Evolutionary conservation across 768 basidiomycete genomes (phyloP).

Genomic region (Baorangia bicolor): DNA sequence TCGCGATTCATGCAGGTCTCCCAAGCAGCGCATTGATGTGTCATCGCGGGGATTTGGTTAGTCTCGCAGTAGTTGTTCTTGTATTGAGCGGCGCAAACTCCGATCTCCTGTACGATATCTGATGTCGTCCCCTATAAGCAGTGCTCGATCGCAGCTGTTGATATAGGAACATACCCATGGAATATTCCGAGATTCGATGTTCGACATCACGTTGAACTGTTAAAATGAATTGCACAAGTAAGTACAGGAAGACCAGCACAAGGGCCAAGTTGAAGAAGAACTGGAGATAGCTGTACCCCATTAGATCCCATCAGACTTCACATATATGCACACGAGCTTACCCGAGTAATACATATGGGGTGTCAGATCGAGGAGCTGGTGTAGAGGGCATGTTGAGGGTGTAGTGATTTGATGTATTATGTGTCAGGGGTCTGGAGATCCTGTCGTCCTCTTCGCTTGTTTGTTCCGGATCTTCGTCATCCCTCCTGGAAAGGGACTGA

Average conservation of each 20-base stretch:
- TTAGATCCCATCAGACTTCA: conserved; percentile 19
- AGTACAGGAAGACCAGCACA: conserved; percentile 78
- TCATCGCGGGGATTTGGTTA: conserved; percentile 84
- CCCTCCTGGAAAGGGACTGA: conserved; percentile 23
- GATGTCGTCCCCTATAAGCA: conserved; percentile 18
- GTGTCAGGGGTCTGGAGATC: conserved; percentile 40
- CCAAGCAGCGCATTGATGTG: conserved; percentile 84
- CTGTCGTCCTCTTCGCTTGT: conserved; percentile 49
- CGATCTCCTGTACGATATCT: conserved; percentile 94
- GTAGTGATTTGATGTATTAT: conserved; percentile 74
- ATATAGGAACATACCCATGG: conserved; percentile 58
- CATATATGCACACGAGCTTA: conserved; percentile 36
- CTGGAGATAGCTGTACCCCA: conserved; percentile 71
- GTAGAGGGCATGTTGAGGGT: conserved; percentile 77
- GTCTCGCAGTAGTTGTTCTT: conserved; percentile 78
- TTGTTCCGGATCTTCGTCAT: conserved; percentile 32
- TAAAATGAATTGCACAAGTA: conserved; percentile 81
- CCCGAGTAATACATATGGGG: conserved; percentile 86
- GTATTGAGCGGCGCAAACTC: conserved; percentile 78
- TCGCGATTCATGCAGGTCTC: conserved; percentile 95
- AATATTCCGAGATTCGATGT: conserved; percentile 83
- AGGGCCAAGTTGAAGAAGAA: conserved; percentile 92
- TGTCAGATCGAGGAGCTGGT: conserved; percentile 54
- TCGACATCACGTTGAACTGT: conserved; percentile 91
- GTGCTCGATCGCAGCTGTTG: conserved; percentile 13